Base-by-base conservation (phyloP, 305 asterid species). In the Fraxinus sp. region DNA sequence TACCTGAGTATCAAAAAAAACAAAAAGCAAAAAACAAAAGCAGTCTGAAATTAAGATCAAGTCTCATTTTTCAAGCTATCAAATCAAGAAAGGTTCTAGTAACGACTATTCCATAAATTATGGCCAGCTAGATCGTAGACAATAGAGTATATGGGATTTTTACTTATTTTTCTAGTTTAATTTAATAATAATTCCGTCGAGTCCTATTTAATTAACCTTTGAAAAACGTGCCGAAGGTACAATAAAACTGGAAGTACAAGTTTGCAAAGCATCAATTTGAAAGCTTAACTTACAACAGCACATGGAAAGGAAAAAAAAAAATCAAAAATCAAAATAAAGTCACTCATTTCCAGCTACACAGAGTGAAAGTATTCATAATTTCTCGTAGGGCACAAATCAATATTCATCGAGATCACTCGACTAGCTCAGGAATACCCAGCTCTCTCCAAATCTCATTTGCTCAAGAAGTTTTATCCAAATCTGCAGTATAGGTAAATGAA, bases 381-480 rank as follows among this genome's bases (percentile, higher is more conserved):
- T 82, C 76, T 64, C 62, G 72, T 82, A 44, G 35, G 76, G 30
- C 24, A 68, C 57, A 62, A 82, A 80, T 78, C 80, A 49, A 72
- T 68, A 78, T 70, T 80, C 80, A 35, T 64, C 78, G 18, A 37
- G 59, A 80, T 71, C 78, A 28, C 74, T 70, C 44, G 82, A 70
- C 32, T 10, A 52, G 62, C 70, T 83, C 64, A 82, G 37, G 57
- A 75, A 64, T 62, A 83, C 28, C 76, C 75, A 73, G 35, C 20
- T 46, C 66, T 44, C 87, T 57, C 70, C 49, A 14, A 8, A 36
- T 74, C 14, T 68, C 83, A 78, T 74, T 80, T 77, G 79, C 88
- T 89, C 86, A 90, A 80, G 87, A 85, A 77, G 88, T 74, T 85
- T 89, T 91, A 84, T 88, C 93, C 86, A 74, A 33, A 84, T 88